phyloP scores from a whole-genome alignment of 257 asterid species.

The Penstemon eatonii region DNA sequence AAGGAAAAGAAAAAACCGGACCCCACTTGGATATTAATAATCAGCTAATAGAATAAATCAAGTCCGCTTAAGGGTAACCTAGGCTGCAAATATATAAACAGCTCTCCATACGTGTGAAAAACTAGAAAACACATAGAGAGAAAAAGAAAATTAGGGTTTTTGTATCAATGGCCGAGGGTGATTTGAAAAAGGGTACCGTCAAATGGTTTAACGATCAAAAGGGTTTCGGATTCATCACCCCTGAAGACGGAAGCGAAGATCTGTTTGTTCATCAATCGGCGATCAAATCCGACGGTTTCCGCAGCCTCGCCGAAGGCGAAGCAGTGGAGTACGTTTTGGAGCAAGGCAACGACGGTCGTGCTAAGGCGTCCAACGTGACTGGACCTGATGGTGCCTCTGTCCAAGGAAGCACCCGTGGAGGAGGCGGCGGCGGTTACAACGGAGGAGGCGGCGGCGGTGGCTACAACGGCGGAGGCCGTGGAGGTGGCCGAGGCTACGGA shows the following conservation, averaged over 20 bases:
- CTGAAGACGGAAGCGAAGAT: conserved; percentile 78
- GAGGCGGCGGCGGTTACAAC: conserved; percentile 25
- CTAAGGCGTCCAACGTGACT: conserved; percentile 59
- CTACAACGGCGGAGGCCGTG: conserved; percentile 21
- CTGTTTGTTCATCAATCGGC: conserved; percentile 82
- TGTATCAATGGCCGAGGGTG: conserved; percentile 40
- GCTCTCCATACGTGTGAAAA: not conserved
- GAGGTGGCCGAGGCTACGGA: conserved; percentile 32
- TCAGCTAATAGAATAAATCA: conserved; percentile 25
- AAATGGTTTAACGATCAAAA: conserved; percentile 88
- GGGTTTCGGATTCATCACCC: conserved; percentile 86
- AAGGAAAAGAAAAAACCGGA: conserved; percentile 23
- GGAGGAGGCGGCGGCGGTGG: conserved; percentile 41
- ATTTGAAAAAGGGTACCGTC: conserved; percentile 57
- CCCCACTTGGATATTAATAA: conserved; percentile 25
- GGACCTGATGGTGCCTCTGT: conserved; percentile 56
- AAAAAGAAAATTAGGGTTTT: conserved; percentile 39
- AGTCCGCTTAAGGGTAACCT: conserved; percentile 37
- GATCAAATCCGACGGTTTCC: conserved; percentile 69
- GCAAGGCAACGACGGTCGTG: conserved; percentile 53
- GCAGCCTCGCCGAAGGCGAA: conserved; percentile 76
- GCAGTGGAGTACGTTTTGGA: conserved; percentile 62
- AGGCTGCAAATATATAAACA: conserved; percentile 16
- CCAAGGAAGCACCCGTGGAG: conserved; percentile 53
- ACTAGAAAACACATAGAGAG: not conserved